Evolutionary conservation across 2,329 filamentous ascomycete genomes (phyloP), one percentile per base, ranked within the genome.

Genomic region (Xylaria sp.): DNA sequence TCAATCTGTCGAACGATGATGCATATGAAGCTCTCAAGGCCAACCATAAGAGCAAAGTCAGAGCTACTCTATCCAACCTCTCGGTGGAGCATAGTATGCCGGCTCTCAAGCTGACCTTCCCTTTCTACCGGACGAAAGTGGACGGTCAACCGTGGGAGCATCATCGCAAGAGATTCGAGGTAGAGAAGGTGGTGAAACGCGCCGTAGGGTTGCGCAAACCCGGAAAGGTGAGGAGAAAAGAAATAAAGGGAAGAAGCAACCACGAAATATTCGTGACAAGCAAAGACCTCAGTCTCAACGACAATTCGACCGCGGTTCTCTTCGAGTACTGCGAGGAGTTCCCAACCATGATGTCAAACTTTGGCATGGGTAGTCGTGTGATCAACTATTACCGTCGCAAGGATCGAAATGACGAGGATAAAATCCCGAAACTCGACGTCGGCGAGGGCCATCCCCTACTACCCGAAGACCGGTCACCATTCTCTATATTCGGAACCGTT

Each of bases 251-350:
- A 56, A 90, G 91, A 65, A 83, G 88, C 61, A 84, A 88, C 1
- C 87, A 89, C 50, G 87, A 92, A 45, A 81, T 95, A 0, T 99
- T 92, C 72, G 82, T 84, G 22, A 84, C 84, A 19, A 91, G 92
- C 1, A 91, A 89, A 67, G 90, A 96, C 64, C 78, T 99, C 17
- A 91, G 90, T 21, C 78, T 97, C 63, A 89, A 85, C 58, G 94
- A 99, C 72, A 97, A 96, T 68, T 92, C 93, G 0, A 89, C 87
- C 39, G 87, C 91, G 18, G 82, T 97, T 4, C 82, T 99, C 13
- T 88, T 97, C 29, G 94, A 99, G 72, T 99, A 99, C 71, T 95
- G 91, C 7, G 94, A 99, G 72, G 92, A 97, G 66, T 88, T 91
- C 59, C 94, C 94, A 0, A 89, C 88, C 8, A 91, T 96, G 55